phyloP scores from a whole-genome alignment of 2,329 filamentous ascomycete species.

The Pseudopithomyces maydicus region DNA sequence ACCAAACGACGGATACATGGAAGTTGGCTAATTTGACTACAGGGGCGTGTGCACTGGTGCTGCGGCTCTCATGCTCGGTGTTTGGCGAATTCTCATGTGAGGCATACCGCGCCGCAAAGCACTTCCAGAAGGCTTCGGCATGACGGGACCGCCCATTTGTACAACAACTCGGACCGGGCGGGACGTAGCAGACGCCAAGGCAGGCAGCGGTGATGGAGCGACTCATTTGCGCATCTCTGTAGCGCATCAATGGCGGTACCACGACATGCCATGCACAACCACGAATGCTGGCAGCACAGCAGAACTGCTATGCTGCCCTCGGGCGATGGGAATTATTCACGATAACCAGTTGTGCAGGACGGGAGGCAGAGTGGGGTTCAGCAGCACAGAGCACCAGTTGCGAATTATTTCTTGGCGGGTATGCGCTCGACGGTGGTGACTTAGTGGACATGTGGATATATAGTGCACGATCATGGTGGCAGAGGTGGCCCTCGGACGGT shows the following conservation, averaged over 20 bases:
- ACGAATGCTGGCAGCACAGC: conserved; percentile 15
- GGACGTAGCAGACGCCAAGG: conserved; percentile 6
- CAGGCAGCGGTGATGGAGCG: conserved; percentile 10
- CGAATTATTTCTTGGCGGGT: conserved; percentile 8
- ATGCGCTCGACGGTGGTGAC: conserved; percentile 18
- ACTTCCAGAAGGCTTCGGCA: conserved; percentile 5
- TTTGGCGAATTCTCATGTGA: conserved; percentile 70
- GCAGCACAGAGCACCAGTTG: not conserved
- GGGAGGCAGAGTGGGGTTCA: not conserved
- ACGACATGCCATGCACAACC: conserved; percentile 27
- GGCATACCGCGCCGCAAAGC: conserved; percentile 7
- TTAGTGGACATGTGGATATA: conserved; percentile 24
- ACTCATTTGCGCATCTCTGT: conserved; percentile 18
- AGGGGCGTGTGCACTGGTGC: conserved; percentile 71
- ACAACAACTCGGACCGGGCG: conserved; percentile 3
- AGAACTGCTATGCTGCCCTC: conserved; percentile 11
- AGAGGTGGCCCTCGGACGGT: conserved; percentile 23
- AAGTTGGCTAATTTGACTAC: conserved; percentile 27
- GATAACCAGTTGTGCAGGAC: conserved; percentile 17
- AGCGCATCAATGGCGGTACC: conserved; percentile 20
- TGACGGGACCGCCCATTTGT: not conserved
- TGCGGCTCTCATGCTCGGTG: conserved; percentile 69
- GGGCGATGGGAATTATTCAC: conserved; percentile 17
- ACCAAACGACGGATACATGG: not conserved
- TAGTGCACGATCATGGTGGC: conserved; percentile 4